These are phyloP conservation scores for Stipa capillata DNA, from an alignment of 176 grass and related monocot species.

Conservation along the genomic window DNA sequence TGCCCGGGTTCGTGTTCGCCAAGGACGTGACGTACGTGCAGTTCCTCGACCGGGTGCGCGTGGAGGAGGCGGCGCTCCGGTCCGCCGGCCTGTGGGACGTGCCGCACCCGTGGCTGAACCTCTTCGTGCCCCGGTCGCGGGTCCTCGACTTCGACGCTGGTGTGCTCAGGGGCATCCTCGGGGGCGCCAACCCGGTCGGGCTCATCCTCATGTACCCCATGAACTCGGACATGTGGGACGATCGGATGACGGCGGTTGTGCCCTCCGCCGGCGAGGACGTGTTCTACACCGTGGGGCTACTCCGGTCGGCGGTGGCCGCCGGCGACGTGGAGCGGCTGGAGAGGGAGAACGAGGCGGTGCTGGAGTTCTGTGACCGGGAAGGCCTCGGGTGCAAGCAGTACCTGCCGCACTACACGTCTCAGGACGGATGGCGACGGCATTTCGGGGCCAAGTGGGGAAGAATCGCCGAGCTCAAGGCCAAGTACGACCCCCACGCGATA, in stretches of 20 bases:
- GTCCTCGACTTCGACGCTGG: background rate
- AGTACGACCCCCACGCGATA: conserved; percentile 38
- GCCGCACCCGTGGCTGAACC: background rate
- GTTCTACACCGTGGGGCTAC: conserved; percentile 43
- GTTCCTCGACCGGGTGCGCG: conserved; percentile 42
- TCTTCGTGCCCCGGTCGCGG: background rate
- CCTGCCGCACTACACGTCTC: conserved; percentile 21
- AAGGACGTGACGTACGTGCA: conserved; percentile 25
- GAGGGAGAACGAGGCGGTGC: conserved; percentile 22
- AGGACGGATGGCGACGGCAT: conserved; percentile 23
- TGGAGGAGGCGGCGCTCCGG: conserved; percentile 15
- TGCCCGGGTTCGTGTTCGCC: conserved; percentile 32
- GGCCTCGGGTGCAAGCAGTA: conserved; percentile 38
- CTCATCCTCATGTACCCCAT: conserved; percentile 59
- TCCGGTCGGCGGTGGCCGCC: background rate
- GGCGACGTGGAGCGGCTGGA: conserved; percentile 5
- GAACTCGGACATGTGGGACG: conserved; percentile 37
- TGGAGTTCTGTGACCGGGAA: conserved; percentile 13
- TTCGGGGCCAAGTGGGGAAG: conserved; percentile 35
- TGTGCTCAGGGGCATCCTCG: conserved; percentile 23
- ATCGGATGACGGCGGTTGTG: conserved; percentile 22
- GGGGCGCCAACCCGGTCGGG: background rate
- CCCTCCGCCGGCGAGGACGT: conserved; percentile 8
- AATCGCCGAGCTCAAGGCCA: conserved; percentile 27
- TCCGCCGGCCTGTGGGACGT: background rate